These are phyloP conservation scores for Podosphaera aphanis DNA, from an alignment of 2,329 filamentous ascomycete species.

Conservation along the genomic window DNA sequence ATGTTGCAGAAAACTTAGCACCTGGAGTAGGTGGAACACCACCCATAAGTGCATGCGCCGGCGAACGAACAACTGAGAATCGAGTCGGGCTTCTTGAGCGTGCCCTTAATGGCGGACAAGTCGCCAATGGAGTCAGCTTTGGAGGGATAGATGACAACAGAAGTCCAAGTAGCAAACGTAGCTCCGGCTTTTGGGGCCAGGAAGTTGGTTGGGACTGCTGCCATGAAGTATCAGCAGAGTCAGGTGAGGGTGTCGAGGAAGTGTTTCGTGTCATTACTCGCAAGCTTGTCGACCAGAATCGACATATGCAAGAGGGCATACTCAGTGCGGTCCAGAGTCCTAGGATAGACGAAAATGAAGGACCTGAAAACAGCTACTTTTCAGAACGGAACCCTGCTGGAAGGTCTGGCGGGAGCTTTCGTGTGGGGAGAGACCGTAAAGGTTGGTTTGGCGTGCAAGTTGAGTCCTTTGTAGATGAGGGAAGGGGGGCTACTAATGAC, in stretches of 20 bases:
- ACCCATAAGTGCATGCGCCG: conserved; percentile 31
- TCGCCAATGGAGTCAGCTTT: conserved; percentile 1
- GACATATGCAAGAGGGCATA: conserved; percentile 28
- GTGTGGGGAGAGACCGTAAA: conserved; percentile 35
- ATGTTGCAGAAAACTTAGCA: conserved; percentile 76
- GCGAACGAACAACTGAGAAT: conserved; percentile 2
- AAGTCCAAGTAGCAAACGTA: conserved; percentile 39
- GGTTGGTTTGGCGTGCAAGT: conserved; percentile 42
- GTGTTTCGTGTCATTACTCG: conserved; percentile 79
- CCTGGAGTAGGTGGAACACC: conserved; percentile 45
- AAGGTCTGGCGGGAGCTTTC: conserved; percentile 31
- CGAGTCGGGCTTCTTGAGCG: conserved; percentile 2
- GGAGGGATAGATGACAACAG: conserved; percentile 24
- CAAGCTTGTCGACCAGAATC: conserved; percentile 54
- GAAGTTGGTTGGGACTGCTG: conserved; percentile 93
- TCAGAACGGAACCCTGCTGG: conserved; percentile 17
- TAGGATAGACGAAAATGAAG: conserved; percentile 16
- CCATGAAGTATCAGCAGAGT: conserved; percentile 87
- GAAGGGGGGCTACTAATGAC: conserved; percentile 11
- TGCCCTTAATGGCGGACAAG: neutral
- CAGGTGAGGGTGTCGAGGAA: conserved; percentile 86
- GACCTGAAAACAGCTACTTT: conserved; percentile 19
- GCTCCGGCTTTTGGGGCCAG: conserved; percentile 68
- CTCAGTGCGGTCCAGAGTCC: conserved; percentile 23
- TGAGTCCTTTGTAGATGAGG: conserved; percentile 18